These are phyloP conservation scores for Pistacia atlantica DNA, from an alignment of 345 rosid species.

Conservation along the genomic window DNA sequence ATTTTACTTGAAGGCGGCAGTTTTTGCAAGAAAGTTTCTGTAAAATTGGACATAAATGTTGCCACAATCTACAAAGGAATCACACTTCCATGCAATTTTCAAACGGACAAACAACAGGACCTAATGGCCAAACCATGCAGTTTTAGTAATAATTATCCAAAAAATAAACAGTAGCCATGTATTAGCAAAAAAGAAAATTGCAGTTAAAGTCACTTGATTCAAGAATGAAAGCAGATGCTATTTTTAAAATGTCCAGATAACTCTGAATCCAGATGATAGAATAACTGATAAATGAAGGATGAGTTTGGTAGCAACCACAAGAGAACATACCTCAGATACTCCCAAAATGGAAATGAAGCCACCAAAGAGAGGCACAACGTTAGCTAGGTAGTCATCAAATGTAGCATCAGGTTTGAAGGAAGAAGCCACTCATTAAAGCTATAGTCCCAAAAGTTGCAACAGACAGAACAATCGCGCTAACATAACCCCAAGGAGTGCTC, in stretches of 20 bases:
- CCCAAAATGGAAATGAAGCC: constrained; percentile 85
- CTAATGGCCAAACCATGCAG: not conserved
- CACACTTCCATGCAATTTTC: not conserved
- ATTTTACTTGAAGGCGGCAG: not conserved
- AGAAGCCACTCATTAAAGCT: constrained; percentile 89
- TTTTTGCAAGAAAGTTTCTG: not conserved
- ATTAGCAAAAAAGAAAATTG: not conserved
- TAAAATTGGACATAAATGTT: not conserved
- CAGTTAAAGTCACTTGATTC: not conserved
- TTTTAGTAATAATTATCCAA: not conserved
- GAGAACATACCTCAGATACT: constrained; percentile 75
- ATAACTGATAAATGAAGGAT: not conserved
- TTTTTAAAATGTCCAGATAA: not conserved
- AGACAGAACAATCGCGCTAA: constrained; percentile 59
- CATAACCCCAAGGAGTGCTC: constrained; percentile 88
- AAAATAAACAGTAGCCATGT: not conserved
- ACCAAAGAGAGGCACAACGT: constrained; percentile 80
- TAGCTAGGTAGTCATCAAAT: constrained; percentile 71
- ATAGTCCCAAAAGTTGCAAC: constrained; percentile 88
- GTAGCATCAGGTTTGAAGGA: constrained; percentile 91
- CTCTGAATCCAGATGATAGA: not conserved
- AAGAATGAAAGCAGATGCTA: not conserved
- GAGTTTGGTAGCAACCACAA: not conserved
- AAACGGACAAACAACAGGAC: not conserved
- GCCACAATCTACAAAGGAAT: not conserved